Evolutionary conservation across 768 basidiomycete species (phyloP).

Genomic region (Lactifluus hygrophoroides): DNA sequence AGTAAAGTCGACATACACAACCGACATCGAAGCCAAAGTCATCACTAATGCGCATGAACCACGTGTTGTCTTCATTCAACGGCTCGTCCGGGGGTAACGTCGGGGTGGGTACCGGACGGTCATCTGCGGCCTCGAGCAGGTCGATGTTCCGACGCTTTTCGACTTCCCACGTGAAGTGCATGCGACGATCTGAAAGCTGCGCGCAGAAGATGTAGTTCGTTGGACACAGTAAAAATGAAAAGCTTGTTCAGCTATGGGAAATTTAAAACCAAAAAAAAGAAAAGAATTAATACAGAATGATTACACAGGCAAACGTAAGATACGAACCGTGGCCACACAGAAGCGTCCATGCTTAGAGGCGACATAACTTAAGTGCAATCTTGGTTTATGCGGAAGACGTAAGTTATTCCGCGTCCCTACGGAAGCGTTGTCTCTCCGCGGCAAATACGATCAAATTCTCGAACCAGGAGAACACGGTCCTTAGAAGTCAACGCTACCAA

Average conservation of each 20-base stretch:
- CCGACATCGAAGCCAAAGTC: too few species aligned
- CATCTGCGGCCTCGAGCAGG: not conserved
- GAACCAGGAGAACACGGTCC: conserved; percentile 27
- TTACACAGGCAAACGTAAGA: too few species aligned
- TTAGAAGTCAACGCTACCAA: conserved; percentile 25
- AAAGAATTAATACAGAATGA: not conserved
- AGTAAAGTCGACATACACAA: too few species aligned
- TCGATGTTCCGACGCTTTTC: conserved; percentile 1
- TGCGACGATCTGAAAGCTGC: conserved; percentile 17
- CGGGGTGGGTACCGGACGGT: not conserved
- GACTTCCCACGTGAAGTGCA: conserved; percentile 19
- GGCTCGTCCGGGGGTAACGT: not conserved
- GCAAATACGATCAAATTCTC: conserved; percentile 29
- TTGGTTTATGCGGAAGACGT: not conserved
- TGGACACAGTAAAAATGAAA: not conserved
- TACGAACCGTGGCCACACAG: conserved; percentile 16
- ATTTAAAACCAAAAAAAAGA: too few species aligned
- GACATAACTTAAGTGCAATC: conserved; percentile 12
- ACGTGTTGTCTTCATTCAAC: not conserved
- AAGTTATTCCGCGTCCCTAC: not conserved
- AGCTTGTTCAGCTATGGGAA: not conserved
- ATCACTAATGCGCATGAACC: too few species aligned
- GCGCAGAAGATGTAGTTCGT: conserved; percentile 5
- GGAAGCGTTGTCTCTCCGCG: conserved; percentile 3
- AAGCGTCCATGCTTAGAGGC: conserved; percentile 17